phyloP scores from a whole-genome alignment of 2,329 filamentous ascomycete genomes.

The Mycosphaerella sp. region DNA sequence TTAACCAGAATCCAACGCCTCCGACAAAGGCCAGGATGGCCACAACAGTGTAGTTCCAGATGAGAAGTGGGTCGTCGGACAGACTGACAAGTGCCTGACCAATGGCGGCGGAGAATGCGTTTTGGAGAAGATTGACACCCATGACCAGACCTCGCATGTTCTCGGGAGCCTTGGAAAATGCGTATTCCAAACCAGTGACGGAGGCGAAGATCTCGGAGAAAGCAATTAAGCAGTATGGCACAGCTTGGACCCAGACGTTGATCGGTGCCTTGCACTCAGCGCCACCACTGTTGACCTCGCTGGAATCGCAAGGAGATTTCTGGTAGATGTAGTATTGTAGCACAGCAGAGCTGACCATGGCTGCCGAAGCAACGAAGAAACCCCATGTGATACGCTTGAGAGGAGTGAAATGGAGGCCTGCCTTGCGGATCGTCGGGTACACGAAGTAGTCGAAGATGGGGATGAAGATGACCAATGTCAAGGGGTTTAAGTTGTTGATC shows the following conservation, averaged over 20 bases:
- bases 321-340: conserved; percentile 53
- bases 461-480: conserved; percentile 39
- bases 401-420: conserved; percentile 41
- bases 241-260: conserved; percentile 41
- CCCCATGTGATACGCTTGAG: conserved; percentile 51
- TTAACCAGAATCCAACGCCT: conserved; percentile 61
- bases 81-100: conserved; percentile 56
- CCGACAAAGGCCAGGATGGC: conserved; percentile 58
- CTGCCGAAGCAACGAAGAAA: conserved; percentile 48
- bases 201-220: conserved; percentile 43
- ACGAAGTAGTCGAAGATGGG: conserved; percentile 42
- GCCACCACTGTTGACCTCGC: conserved; percentile 15
- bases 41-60: conserved; percentile 63
- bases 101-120: conserved; percentile 53
- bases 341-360: conserved; percentile 50
- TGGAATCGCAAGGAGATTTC: conserved; percentile 25
- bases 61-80: conserved; percentile 57
- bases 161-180: conserved; percentile 43
- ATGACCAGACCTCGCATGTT: conserved; percentile 46
- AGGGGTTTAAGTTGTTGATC: conserved; percentile 35
- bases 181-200: conserved; percentile 43
- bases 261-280: conserved; percentile 35
- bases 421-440: conserved; percentile 43
- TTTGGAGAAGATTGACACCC: conserved; percentile 52
- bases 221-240: conserved; percentile 42